Percentiles rank a stretch among this genome's conserved stretches.
phyloP scores from a whole-genome alignment of 768 basidiomycete genomes.

The Panaeolus papilionaceus region DNA sequence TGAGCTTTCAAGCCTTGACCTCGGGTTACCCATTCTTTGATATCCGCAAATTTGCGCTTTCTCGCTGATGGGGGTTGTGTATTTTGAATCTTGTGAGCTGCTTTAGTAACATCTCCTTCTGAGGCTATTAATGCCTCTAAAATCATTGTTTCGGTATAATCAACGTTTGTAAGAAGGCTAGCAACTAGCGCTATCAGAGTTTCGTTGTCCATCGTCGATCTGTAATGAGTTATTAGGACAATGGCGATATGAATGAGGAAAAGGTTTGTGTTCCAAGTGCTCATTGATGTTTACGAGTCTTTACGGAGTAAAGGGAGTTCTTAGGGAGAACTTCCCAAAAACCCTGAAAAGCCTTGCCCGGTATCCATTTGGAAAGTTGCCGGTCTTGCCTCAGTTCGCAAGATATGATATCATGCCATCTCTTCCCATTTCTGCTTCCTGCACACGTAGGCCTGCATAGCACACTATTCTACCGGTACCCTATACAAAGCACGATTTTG shows the following conservation, averaged over 20 bases:
- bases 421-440: too few species aligned
- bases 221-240: neutral
- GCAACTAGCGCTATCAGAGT: conserved; percentile 69
- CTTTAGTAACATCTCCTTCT: conserved; percentile 60
- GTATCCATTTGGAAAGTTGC: too few species aligned
- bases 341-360: too few species aligned
- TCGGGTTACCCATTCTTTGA: conserved; percentile 62
- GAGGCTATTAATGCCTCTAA: conserved; percentile 64
- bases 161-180: conserved; percentile 52
- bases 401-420: too few species aligned
- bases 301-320: too few species aligned
- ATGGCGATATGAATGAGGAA: neutral
- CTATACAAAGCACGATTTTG: too few species aligned
- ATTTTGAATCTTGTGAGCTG: conserved; percentile 49
- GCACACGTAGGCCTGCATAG: too few species aligned
- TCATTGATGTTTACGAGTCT: too few species aligned
- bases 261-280: neutral
- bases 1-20: conserved; percentile 21
- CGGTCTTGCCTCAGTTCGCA: too few species aligned
- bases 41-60: conserved; percentile 56
- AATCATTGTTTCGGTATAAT: conserved; percentile 46
- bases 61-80: conserved; percentile 23
- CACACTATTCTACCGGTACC: too few species aligned
- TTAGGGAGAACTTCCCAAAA: too few species aligned
- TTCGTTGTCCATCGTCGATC: conserved; percentile 51